phyloP scores from a whole-genome alignment of 306 rosid genomes.

The Myrica gale region DNA sequence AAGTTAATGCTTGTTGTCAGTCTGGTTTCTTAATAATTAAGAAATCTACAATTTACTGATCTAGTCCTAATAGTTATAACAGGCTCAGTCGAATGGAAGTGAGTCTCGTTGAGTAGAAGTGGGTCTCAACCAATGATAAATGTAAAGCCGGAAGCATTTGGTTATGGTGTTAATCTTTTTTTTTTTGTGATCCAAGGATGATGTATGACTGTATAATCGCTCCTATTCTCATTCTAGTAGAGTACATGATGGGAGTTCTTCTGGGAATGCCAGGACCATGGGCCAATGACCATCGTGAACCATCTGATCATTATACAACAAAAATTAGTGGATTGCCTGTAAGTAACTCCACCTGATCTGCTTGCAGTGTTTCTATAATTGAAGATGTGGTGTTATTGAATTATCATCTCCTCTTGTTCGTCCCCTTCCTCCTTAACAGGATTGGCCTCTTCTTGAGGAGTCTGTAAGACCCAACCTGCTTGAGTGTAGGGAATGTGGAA shows the following conservation, averaged over 20 bases:
- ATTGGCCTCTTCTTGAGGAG: slow-evolving; percentile 61
- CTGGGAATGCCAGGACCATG: slow-evolving; percentile 87
- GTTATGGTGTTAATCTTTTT: background rate
- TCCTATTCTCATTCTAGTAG: background rate
- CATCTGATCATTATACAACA: slow-evolving; percentile 63
- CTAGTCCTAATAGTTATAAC: background rate
- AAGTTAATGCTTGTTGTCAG: background rate
- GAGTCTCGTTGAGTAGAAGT: too few relatives aligned
- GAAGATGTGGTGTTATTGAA: background rate
- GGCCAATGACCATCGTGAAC: slow-evolving; percentile 57
- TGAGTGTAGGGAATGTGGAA: slow-evolving; percentile 50
- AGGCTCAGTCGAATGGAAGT: background rate
- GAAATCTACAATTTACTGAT: background rate
- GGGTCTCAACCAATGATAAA: too few relatives aligned
- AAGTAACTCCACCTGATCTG: slow-evolving; percentile 21
- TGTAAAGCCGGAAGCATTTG: too few relatives aligned
- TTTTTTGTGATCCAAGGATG: background rate
- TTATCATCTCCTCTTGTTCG: background rate
- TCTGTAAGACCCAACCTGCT: slow-evolving; percentile 40
- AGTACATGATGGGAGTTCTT: slow-evolving; percentile 41
- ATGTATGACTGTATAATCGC: background rate
- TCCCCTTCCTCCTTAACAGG: slow-evolving; percentile 38
- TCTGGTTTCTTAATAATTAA: background rate
- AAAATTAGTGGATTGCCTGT: slow-evolving; percentile 94
- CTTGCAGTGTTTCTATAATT: background rate